Evolutionary conservation across 2,329 filamentous ascomycete species (phyloP), one percentile per base, ranked within the genome.

Genomic region (Rugonectria rugulosa): DNA sequence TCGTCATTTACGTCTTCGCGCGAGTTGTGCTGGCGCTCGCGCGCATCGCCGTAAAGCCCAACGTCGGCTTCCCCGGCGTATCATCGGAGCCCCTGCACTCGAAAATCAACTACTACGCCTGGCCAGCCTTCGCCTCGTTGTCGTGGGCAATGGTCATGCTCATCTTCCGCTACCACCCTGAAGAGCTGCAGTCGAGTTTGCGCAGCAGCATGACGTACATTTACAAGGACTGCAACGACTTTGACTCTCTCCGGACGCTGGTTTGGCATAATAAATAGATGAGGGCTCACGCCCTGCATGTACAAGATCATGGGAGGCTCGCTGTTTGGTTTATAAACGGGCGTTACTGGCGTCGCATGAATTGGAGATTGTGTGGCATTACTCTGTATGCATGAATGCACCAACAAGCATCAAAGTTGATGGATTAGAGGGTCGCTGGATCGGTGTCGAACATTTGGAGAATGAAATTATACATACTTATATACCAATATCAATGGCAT

Each of bases 141-240:
- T 96, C 89, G 70, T 99, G 95, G 95, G 95, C 89, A 5, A 80
- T 87, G 69, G 92, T 99, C 61, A 99, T 99, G 95, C 92, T 94
- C 77, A 76, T 99, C 58, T 99, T 97, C 80, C 85, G 90, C 67
- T 91, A 90, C 84, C 88, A 98, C 77, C 92, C 95, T 5, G 91
- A 96, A 68, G 91, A 90, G 53, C 83, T 99, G 71, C 95, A 97
- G 81, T 86, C 88, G 57, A 97, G 93, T 74, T 77, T 99, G 80
- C 85, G 92, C 73, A 93, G 88, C 76, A 97, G 92, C 79, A 99
- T 99, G 95, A 91, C 86, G 67, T 99, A 99, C 71, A 97, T 99
- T 80, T 99, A 94, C 73, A 82, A 86, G 56, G 90, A 98, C 74
- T 92, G 90, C 61, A 90, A 97, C 69, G 82, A 90, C 56, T 99